Evolutionary conservation across 495 filamentous ascomycete species (phyloP).

Genomic region (Penicillium dipodomyicola): DNA sequence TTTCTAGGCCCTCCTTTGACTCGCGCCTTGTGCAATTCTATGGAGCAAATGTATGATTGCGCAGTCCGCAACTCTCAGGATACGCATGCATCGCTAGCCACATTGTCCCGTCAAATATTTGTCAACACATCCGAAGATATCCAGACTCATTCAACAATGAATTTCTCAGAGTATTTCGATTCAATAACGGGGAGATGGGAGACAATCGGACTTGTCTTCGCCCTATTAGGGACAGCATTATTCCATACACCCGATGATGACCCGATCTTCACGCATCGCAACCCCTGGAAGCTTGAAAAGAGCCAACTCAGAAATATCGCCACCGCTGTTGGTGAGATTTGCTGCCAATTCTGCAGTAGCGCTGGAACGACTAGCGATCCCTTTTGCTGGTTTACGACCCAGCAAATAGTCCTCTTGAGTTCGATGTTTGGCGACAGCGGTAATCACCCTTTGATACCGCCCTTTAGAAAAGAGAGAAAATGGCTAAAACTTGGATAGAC

Average conservation of each 20-base stretch:
- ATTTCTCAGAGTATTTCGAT: constrained; percentile 10
- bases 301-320: not conserved
- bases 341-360: not conserved
- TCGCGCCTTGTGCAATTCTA: not conserved
- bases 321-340: not conserved
- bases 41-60: constrained; percentile 5
- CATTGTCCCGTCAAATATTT: not conserved
- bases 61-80: not conserved
- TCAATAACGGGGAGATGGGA: constrained; percentile 12
- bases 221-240: constrained; percentile 2
- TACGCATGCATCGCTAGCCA: not conserved
- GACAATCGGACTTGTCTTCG: constrained; percentile 12
- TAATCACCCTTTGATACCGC: too few species aligned
- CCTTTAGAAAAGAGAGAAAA: not conserved
- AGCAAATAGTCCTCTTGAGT: not conserved
- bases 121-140: not conserved
- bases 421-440: constrained; percentile 1
- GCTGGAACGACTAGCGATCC: not conserved
- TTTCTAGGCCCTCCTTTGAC: not conserved
- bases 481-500: constrained; percentile 2
- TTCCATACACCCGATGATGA: constrained; percentile 11
- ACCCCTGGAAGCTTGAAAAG: constrained; percentile 4
- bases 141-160: constrained; percentile 2
- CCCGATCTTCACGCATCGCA: constrained; percentile 11
- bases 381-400: not conserved